A percentile compares a stretch with the other conserved stretches of the same genome.
Conservation (phyloP, 345 rosid species). For the Rhodamnia argentea region DNA sequence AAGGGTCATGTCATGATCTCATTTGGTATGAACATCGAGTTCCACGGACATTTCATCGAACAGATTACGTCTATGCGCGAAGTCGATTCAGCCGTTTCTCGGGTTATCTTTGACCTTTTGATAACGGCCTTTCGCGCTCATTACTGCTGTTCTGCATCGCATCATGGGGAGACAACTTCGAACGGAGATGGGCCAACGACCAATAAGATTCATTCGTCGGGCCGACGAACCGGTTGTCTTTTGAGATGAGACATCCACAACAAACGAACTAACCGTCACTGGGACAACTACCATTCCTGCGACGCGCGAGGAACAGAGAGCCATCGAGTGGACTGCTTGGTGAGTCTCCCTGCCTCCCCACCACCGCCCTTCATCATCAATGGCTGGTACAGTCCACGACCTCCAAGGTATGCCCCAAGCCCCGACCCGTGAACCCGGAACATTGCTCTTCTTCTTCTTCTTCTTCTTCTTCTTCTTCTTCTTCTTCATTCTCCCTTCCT, state of each 20-base stretch:
- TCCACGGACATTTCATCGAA: neutral
- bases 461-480: neutral
- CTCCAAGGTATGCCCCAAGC: neutral
- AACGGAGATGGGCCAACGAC: neutral
- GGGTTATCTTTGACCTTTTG: neutral
- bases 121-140: neutral
- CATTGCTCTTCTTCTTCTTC: neutral
- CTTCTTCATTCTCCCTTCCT: neutral
- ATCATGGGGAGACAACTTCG: neutral
- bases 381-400: neutral
- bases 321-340: conserved; percentile 11
- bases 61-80: neutral
- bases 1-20: neutral
- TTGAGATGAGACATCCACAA: neutral
- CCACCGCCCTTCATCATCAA: neutral
- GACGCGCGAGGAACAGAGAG: neutral
- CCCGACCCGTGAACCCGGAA: neutral
- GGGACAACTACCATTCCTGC: conserved; percentile 4
- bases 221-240: neutral
- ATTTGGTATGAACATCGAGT: neutral
- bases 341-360: neutral
- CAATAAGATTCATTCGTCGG: neutral
- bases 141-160: neutral
- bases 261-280: conserved; percentile 3
- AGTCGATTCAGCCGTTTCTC: neutral